Evolutionary conservation across 2,329 filamentous ascomycete species (phyloP), one percentile per base, ranked within the genome.

Genomic region (Drechslera avenae): DNA sequence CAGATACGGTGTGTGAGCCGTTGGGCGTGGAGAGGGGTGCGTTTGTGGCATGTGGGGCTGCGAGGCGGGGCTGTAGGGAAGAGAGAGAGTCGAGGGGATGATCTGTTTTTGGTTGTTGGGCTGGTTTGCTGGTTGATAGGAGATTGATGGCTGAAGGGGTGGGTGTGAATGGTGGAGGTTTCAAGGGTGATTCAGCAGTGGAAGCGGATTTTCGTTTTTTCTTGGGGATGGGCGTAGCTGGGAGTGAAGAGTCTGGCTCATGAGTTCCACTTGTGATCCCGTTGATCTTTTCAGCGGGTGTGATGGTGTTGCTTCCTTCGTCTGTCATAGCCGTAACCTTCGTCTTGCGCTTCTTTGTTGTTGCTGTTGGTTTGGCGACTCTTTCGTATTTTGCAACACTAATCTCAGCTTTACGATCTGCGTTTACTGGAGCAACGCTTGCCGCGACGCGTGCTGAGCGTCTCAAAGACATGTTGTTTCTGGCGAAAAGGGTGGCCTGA

Each of bases 21-120:
- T 86, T 82, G 2, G 88, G 87, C 0, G 88, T 90, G n/a, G 89
- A 73, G 8, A 92, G 78, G 1, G 84, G 80, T 1, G 87, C 88
- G 68, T 91, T 90, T 35, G 87, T 88, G 12, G 77, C 75, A 58
- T 82, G 81, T 0, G 87, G 84, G 56, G 86, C 79, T 12, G 85
- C 86, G 2, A 87, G 80, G 18, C 86, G 81, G 43, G 78, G 73
- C 32, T 62, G 63, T 6, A 47, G 16, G 17, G 73, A 72, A 1
- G 45, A 53, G 2, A 60, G 48, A 14, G 26, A 18, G 9, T 66
- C 64, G 4, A 65, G 44, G 3, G 40, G 77, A 74, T 64, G 63
- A 8, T 47, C 49, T 3, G 16, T 5, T 12, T 56, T 32, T 2
- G 26, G 26, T 12, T 10, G 9, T 28, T 10, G 26, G 9, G 10